Percentiles rank a stretch among this genome's conserved stretches.
Conservation (phyloP, 2,329 filamentous ascomycete species). For the Phyllosticta citrichinensis region DNA sequence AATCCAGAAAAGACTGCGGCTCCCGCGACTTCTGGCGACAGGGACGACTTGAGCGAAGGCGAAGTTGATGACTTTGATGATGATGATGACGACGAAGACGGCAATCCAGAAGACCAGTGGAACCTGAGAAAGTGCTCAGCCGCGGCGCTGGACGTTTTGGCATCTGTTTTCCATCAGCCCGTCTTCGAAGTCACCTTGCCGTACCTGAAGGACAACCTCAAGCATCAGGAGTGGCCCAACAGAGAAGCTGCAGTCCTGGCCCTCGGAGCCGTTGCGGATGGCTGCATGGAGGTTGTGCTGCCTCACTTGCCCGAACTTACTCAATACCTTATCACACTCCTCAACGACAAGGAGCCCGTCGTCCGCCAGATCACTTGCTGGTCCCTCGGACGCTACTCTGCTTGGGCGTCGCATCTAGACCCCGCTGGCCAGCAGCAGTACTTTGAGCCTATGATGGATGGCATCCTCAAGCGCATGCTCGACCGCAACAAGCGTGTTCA, state of each 20-base stretch:
- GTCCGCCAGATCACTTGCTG: slow-evolving; percentile 97
- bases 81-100: slow-evolving; percentile 58
- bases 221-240: slow-evolving; percentile 80
- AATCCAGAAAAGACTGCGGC: slow-evolving; percentile 40
- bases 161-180: slow-evolving; percentile 74
- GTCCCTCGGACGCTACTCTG: slow-evolving; percentile 87
- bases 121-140: slow-evolving; percentile 95
- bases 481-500: slow-evolving; percentile 97
- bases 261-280: slow-evolving; percentile 87
- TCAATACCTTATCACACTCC: slow-evolving; percentile 76
- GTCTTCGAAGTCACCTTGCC: slow-evolving; percentile 90
- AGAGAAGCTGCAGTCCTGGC: slow-evolving; percentile 91
- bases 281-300: slow-evolving; percentile 80
- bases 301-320: slow-evolving; percentile 87
- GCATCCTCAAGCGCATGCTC: slow-evolving; percentile 86
- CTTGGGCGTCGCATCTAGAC: slow-evolving; percentile 74
- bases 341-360: slow-evolving; percentile 78
- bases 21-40: slow-evolving; percentile 42
- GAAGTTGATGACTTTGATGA: slow-evolving; percentile 68
- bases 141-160: slow-evolving; percentile 87
- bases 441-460: slow-evolving; percentile 96
- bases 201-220: slow-evolving; percentile 82
- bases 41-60: slow-evolving; percentile 75
- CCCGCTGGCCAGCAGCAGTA: slow-evolving; percentile 61
- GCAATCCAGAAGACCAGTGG: slow-evolving; percentile 84